A percentile compares a stretch with the other conserved stretches of the same genome.
phyloP scores from a whole-genome alignment of 1,284 basidiomycete species.

The Salmacisia buchloeana region DNA sequence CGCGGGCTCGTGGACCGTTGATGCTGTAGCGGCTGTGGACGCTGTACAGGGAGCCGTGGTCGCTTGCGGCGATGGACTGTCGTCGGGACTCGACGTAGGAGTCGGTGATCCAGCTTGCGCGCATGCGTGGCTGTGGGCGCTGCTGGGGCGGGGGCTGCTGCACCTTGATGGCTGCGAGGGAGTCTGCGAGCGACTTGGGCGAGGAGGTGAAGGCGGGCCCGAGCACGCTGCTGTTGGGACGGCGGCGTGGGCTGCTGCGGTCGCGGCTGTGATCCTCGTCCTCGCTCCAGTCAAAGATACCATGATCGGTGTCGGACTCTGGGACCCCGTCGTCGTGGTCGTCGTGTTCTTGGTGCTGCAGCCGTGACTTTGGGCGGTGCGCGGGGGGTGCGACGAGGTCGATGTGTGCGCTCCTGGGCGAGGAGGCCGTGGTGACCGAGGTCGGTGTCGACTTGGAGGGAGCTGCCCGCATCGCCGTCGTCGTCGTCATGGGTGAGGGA shows the following conservation, averaged over 20 bases:
- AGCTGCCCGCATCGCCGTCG: too few relatives aligned
- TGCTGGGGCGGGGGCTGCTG: not conserved
- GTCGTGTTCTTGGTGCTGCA: too few relatives aligned
- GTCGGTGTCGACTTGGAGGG: too few relatives aligned
- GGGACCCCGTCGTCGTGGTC: too few relatives aligned
- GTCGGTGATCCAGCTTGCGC: slow-evolving; percentile 8
- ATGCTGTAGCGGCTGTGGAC: not conserved
- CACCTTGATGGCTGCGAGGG: not conserved
- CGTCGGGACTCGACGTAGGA: slow-evolving; percentile 3
- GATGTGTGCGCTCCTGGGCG: too few relatives aligned
- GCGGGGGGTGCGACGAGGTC: too few relatives aligned
- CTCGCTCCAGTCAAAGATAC: slow-evolving; percentile 7
- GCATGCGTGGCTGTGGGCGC: not conserved
- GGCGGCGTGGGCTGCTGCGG: not conserved
- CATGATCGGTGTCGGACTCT: too few relatives aligned
- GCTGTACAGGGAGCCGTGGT: not conserved
- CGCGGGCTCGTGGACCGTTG: slow-evolving; percentile 2
- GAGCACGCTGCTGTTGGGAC: not conserved
- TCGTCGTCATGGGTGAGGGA: too few relatives aligned
- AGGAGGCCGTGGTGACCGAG: too few relatives aligned
- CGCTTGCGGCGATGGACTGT: not conserved
- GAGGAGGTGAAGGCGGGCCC: not conserved
- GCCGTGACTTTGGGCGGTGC: too few relatives aligned
- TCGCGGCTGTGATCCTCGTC: not conserved
- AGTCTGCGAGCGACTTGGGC: not conserved